These are phyloP conservation scores for Farysia itapuensis DNA, from an alignment of 1,284 basidiomycete species.

Conservation along the genomic window DNA sequence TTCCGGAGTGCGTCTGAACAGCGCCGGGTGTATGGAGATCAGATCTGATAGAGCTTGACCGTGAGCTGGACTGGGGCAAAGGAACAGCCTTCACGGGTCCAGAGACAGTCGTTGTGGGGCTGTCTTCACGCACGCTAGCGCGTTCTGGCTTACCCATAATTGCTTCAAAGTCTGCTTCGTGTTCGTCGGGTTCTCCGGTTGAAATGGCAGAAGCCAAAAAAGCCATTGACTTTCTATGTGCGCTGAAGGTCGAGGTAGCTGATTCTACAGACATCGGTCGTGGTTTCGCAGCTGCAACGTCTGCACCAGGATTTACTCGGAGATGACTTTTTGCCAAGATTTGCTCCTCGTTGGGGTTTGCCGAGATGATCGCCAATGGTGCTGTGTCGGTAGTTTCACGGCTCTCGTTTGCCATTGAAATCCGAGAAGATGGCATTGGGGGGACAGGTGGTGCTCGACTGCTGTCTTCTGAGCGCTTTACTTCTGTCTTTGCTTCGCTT, in stretches of 20 bases:
- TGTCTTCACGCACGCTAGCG: neutral
- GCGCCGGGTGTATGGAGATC: no score
- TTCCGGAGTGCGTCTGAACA: no score
- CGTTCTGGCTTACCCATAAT: neutral
- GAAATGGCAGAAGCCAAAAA: slow-evolving; percentile 38
- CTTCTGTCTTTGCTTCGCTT: slow-evolving; percentile 13
- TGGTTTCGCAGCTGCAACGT: neutral
- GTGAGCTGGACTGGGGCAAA: neutral
- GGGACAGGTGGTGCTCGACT: no score
- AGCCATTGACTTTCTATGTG: slow-evolving; percentile 14
- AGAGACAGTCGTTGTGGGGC: neutral
- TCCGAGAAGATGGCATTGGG: no score
- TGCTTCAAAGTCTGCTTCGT: neutral
- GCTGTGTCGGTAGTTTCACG: no score
- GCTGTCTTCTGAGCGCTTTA: slow-evolving; percentile 1
- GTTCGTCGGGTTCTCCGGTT: slow-evolving; percentile 22
- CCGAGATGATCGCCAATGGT: no score
- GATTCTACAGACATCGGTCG: slow-evolving; percentile 26
- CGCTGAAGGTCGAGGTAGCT: slow-evolving; percentile 17
- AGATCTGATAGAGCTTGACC: neutral
- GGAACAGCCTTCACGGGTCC: neutral
- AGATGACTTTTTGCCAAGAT: neutral
- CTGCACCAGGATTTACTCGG: neutral
- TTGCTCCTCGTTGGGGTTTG: neutral
- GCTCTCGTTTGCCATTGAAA: no score